These are phyloP conservation scores for Clavulina sp. DNA, from an alignment of 768 basidiomycete genomes.

Conservation along the genomic window DNA sequence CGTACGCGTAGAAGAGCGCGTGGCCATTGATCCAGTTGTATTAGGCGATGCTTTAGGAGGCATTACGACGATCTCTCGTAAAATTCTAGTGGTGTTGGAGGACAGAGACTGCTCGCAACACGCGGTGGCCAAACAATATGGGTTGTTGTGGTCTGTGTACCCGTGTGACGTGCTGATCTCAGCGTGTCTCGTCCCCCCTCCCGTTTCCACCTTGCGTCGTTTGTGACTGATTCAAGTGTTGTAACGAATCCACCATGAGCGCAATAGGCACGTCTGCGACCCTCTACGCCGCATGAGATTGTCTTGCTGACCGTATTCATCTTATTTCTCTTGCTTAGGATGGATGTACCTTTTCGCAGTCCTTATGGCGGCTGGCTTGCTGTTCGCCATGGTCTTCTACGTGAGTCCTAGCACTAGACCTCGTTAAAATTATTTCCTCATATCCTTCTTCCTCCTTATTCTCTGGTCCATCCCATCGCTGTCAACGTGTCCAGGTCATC, in stretches of 20 bases:
- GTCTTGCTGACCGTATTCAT: neutral
- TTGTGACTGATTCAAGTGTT: too few relatives aligned
- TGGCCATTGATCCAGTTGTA: too few relatives aligned
- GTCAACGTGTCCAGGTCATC: conserved; percentile 80
- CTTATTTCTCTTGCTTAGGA: conserved; percentile 27
- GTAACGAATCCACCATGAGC: neutral
- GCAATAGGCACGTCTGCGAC: neutral
- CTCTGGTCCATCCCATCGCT: neutral
- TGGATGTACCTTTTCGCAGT: conserved; percentile 97
- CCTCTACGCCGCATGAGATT: neutral
- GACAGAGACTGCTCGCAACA: too few relatives aligned
- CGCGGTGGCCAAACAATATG: too few relatives aligned
- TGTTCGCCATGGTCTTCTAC: conserved; percentile 99
- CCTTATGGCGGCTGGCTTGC: conserved; percentile 80
- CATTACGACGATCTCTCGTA: too few relatives aligned
- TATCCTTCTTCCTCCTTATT: neutral
- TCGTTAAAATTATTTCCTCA: neutral
- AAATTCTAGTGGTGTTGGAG: too few relatives aligned
- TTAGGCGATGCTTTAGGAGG: too few relatives aligned
- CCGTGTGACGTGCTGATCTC: too few relatives aligned
- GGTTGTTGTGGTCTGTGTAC: too few relatives aligned
- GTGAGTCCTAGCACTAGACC: conserved; percentile 52
- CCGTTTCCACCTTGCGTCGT: too few relatives aligned
- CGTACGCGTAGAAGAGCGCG: too few relatives aligned
- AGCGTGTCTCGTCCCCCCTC: too few relatives aligned